Evolutionary conservation across 768 basidiomycete species (phyloP), one percentile per base, ranked within the genome.

Genomic region (Boletus reticulatus): DNA sequence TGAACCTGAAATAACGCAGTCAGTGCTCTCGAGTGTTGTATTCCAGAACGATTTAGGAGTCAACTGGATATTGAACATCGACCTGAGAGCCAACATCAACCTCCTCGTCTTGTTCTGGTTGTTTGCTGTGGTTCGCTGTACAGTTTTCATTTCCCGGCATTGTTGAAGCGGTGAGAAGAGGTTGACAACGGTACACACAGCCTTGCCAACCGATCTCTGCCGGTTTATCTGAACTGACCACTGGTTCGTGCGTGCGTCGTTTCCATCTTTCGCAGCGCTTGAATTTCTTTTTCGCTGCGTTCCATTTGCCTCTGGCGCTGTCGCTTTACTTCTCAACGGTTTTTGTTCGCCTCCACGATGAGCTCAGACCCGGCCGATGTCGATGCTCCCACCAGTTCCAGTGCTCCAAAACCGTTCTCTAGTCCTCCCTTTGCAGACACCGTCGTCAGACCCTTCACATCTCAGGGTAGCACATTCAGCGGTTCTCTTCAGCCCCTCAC

Each of bases 361-460:
- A 3, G 29, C 8, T 11, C 6, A 16, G 32, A 53, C 14, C 3
- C 34, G 19, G 17, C 53, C 16, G 34, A 56, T 24, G 22, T 10
- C 12, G 22, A 22, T 3, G 9, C 41, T 1, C 16, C 43, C 13
- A 16, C 46, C 17, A 29, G 29, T 29, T 2, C 50, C 2, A 44
- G 19, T 29, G n/a, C n/a, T n/a, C 52, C 57, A 36, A 56, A 43
- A 19, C n/a, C 58, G 4, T n/a, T 50, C 10, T 6, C 50, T 10
- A 58, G 56, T 6, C 69, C 64, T 1, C 71, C 71, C 12, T 41
- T 64, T 19, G 62, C 69, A 27, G 71, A 72, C 50, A 48, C 38
- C 27, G 49, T 60, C 58, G 59, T 68, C 39, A 62, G 71, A 34
- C 69, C 71, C 0, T 67, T 67, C 39, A 71, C 71, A 0, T 66